phyloP scores from a whole-genome alignment of 306 rosid genomes.

The Fagus crenata region DNA sequence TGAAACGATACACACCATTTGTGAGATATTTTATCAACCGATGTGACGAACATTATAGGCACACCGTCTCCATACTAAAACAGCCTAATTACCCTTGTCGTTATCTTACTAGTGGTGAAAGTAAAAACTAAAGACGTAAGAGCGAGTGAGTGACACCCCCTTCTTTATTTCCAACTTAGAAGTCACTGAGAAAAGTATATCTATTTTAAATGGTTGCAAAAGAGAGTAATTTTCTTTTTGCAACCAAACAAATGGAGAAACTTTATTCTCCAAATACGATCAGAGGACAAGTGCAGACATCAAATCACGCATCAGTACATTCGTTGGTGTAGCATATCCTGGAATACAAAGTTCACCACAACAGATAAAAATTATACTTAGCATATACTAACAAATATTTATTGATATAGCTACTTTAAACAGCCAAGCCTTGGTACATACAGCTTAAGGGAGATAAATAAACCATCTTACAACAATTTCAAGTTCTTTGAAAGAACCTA shows the following conservation, averaged over 20 bases:
- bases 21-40: no score
- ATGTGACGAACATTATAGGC: no score
- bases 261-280: no score
- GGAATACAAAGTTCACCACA: not conserved
- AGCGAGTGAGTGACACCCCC: conserved; percentile 4
- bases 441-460: not conserved
- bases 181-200: conserved; percentile 15
- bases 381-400: not conserved
- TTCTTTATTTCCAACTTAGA: conserved; percentile 38
- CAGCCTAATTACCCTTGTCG: no score
- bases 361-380: not conserved
- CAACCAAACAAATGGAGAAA: no score
- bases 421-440: not conserved
- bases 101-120: no score
- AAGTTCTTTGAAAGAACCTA: not conserved
- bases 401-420: not conserved
- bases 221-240: no score
- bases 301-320: not conserved
- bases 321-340: not conserved
- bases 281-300: no score
- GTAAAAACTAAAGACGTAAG: no score
- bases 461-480: not conserved
- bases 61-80: no score
- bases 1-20: no score
- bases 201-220: not conserved